Evolutionary conservation across 1,284 basidiomycete genomes (phyloP), one percentile per base, ranked within the genome.

Genomic region (Pseudozyma sp.): DNA sequence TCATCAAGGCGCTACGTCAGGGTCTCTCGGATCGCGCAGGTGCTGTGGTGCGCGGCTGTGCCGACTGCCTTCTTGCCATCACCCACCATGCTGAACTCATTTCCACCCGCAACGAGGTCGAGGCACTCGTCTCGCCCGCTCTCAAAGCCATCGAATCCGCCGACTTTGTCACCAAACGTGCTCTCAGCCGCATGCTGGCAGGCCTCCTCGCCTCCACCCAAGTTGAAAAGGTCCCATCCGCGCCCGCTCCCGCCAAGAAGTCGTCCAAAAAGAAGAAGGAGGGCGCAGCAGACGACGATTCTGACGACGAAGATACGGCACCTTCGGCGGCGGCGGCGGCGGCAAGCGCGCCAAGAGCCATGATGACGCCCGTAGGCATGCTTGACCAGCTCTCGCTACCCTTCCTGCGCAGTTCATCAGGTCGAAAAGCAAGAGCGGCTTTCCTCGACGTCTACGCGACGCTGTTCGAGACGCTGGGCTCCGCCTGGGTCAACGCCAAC

Each of bases 391-490:
- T 98, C 4, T 93, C 94, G 0, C 85, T 84, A 0, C 90, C 91
- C 33, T 94, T 94, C 86, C 94, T 93, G 85, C 92, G 91, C 79
- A 86, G 89, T 7, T 88, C 90, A 1, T 55, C 79, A 24, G 63
- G 64, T n/a, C 89, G 92, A 54, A 91, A 90, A 84, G 89, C 89
- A 1, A 89, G 92, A 24, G 90, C 93, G 42, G 94, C 93, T 6
- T 88, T 98, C 35, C 91, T 97, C 81, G 93, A 97, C 78, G 91
- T 94, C 74, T 98, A 98, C 80, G 89, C 90, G 2, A 89, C 92
- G 0, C 85, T 97, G 1, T 88, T 98, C 59, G 89, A 88, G 0
- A 87, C 88, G 7, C 89, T 98, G 6, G 96, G 94, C 0, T 70
- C 90, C 0, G 83, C 85, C 0, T 99, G 93, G 85, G 90, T 94